A percentile compares a stretch with the other conserved stretches of the same genome.
phyloP scores from a whole-genome alignment of 345 rosid genomes.

The Trapa incisa region DNA sequence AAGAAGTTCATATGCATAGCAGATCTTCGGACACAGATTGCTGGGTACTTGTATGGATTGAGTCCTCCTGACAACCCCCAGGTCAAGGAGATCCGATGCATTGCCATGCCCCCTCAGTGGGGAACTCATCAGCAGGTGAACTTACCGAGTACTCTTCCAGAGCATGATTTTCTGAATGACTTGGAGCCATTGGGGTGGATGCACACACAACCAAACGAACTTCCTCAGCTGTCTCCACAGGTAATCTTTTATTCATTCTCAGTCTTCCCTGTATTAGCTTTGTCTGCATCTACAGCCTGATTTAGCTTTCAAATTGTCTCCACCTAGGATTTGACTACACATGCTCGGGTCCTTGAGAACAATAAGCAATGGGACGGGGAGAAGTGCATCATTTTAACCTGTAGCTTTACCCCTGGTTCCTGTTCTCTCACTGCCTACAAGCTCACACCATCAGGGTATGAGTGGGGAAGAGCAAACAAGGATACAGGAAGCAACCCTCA shows the following conservation, averaged over 20 bases:
- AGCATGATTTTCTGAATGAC: conserved; percentile 80
- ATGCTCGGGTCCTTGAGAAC: conserved; percentile 81
- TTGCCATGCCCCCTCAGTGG: conserved; percentile 90
- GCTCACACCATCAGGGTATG: conserved; percentile 87
- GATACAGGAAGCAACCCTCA: conserved; percentile 94
- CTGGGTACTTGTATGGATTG: conserved; percentile 85
- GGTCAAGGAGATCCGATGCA: conserved; percentile 92
- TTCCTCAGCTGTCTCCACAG: conserved; percentile 95
- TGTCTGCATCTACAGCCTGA: too few relatives aligned
- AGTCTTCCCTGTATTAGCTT: too few relatives aligned
- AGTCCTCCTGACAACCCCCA: conserved; percentile 97
- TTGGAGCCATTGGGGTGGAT: conserved; percentile 98
- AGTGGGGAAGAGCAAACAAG: conserved; percentile 95
- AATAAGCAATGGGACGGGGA: conserved; percentile 99
- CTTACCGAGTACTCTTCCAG: conserved; percentile 84
- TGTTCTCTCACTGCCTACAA: conserved; percentile 92
- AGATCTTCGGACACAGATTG: conserved; percentile 81
- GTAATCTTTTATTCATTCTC: conserved; percentile 12
- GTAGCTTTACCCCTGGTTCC: conserved; percentile 98
- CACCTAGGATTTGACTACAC: conserved; percentile 65
- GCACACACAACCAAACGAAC: conserved; percentile 99
- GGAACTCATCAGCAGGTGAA: conserved; percentile 81
- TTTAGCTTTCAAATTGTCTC: background rate
- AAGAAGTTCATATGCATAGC: conserved; percentile 98
- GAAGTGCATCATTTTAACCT: conserved; percentile 85